phyloP scores from a whole-genome alignment of 257 asterid species.

The Solanum virginianum region DNA sequence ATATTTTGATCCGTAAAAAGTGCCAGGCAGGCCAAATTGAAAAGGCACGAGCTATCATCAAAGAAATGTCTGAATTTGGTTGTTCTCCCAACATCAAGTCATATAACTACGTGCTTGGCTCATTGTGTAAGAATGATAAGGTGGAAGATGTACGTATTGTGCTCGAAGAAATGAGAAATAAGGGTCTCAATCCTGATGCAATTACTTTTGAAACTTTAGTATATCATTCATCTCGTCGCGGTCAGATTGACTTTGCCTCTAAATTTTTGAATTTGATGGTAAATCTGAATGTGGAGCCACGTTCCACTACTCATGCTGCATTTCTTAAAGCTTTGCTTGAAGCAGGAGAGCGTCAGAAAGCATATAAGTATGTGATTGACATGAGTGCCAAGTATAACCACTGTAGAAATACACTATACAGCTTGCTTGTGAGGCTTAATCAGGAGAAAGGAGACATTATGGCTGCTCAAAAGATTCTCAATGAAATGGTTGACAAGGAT shows the following conservation, averaged over 20 bases:
- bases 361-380: constrained; percentile 40
- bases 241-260: constrained; percentile 31
- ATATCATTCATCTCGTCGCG: constrained; percentile 25
- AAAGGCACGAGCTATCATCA: constrained; percentile 39
- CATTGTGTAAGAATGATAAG: constrained; percentile 38
- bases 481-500: constrained; percentile 66
- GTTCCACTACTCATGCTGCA: constrained; percentile 34
- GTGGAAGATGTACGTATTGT: constrained; percentile 24
- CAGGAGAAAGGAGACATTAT: constrained; percentile 31
- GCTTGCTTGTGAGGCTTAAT: constrained; percentile 53
- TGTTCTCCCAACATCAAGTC: constrained; percentile 25
- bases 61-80: constrained; percentile 35
- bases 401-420: constrained; percentile 33
- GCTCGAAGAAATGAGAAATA: constrained; percentile 43
- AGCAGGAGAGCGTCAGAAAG: constrained; percentile 30
- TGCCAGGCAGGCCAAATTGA: constrained; percentile 49
- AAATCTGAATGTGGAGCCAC: constrained; percentile 38
- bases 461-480: constrained; percentile 38
- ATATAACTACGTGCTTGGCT: constrained; percentile 61
- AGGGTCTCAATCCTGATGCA: constrained; percentile 31
- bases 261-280: constrained; percentile 40
- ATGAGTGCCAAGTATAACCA: constrained; percentile 19
- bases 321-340: constrained; percentile 35
- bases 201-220: constrained; percentile 56
- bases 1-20: constrained; percentile 49